phyloP scores from a whole-genome alignment of 2,329 filamentous ascomycete species.

The Epichloe baconii region DNA sequence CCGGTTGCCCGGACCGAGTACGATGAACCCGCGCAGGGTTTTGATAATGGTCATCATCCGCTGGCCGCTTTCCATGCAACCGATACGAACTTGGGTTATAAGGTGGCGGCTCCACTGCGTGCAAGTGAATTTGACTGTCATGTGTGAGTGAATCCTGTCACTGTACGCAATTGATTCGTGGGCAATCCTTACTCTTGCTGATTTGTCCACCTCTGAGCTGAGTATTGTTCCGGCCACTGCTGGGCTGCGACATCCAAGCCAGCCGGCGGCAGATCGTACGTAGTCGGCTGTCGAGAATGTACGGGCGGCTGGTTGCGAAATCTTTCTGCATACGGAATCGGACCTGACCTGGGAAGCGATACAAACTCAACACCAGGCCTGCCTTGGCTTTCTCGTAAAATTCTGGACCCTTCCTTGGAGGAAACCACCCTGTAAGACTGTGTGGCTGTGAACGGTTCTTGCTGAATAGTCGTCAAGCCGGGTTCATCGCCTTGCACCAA shows the following conservation, averaged over 20 bases:
- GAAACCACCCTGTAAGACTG: conserved; percentile 8
- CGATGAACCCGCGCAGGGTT: neutral
- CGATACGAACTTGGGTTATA: neutral
- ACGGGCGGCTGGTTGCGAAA: neutral
- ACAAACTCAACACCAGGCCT: conserved; percentile 11
- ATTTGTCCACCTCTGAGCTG: neutral
- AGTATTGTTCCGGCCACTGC: neutral
- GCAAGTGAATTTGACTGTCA: neutral
- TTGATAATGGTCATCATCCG: conserved; percentile 3
- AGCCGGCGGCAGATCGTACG: neutral
- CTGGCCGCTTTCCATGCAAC: conserved; percentile 2
- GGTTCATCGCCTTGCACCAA: neutral
- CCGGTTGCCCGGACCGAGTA: conserved; percentile 11
- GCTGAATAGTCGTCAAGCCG: neutral
- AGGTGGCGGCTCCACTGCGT: neutral
- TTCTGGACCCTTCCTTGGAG: conserved; percentile 12
- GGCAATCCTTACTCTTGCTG: conserved; percentile 1
- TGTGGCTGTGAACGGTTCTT: conserved; percentile 8
- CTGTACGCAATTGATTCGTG: neutral
- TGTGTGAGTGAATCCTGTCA: neutral
- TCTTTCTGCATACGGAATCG: conserved; percentile 1
- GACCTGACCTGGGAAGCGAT: conserved; percentile 7
- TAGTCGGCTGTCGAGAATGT: neutral
- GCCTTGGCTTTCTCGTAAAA: conserved; percentile 9
- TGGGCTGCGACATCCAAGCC: neutral